phyloP scores from a whole-genome alignment of 2,329 filamentous ascomycete genomes.

The Fusarium sororula region DNA sequence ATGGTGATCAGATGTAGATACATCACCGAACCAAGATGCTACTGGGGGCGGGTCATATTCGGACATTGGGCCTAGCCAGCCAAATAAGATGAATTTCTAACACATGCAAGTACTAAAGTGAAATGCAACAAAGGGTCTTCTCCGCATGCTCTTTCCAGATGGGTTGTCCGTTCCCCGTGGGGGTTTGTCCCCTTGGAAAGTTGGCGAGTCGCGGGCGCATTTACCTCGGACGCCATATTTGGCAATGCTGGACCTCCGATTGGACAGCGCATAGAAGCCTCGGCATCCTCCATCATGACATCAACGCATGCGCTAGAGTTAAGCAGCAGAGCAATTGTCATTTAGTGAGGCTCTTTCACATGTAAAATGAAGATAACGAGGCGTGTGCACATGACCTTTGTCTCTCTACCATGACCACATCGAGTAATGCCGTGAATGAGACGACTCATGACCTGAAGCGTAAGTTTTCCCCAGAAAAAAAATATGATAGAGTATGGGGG shows the following conservation, averaged over 20 bases:
- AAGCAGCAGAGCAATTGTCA: neutral
- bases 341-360: slow-evolving; percentile 32
- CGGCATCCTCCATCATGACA: slow-evolving; percentile 43
- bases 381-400: slow-evolving; percentile 36
- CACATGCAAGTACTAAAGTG: neutral
- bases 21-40: neutral
- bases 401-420: slow-evolving; percentile 29
- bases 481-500: slow-evolving; percentile 15
- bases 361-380: slow-evolving; percentile 25
- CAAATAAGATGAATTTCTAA: neutral
- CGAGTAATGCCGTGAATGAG: slow-evolving; percentile 20
- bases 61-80: neutral
- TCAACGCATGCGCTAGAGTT: slow-evolving; percentile 28
- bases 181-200: neutral
- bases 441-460: slow-evolving; percentile 34
- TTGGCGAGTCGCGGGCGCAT: slow-evolving; percentile 13
- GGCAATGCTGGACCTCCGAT: slow-evolving; percentile 38
- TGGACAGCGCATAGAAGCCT: slow-evolving; percentile 28
- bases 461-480: slow-evolving; percentile 13
- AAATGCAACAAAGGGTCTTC: neutral
- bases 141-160: slow-evolving; percentile 26
- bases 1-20: neutral
- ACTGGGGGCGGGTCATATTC: neutral
- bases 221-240: slow-evolving; percentile 31
- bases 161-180: slow-evolving; percentile 2